A percentile compares a stretch with the other conserved stretches of the same genome.
Conservation (phyloP, 169 alveolate species). For the Sarcocystis neurona region DNA sequence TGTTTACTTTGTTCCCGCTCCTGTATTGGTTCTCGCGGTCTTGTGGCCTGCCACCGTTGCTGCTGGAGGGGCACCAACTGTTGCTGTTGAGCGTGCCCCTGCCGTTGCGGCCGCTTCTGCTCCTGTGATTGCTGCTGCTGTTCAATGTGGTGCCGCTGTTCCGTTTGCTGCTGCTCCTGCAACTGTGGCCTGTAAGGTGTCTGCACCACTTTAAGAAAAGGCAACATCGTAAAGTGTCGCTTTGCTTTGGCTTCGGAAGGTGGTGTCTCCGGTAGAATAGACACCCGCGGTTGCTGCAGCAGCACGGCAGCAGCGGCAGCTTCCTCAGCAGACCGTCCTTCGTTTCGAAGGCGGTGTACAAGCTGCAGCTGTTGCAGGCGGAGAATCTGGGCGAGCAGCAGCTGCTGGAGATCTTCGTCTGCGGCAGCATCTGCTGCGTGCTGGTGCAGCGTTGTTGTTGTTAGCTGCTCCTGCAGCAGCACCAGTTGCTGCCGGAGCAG, state of each 20-base stretch:
- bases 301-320: neutral
- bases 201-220: neutral
- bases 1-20: neutral
- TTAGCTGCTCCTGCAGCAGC: neutral
- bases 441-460: neutral
- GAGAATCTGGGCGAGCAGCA: neutral
- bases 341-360: neutral
- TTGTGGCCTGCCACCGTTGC: neutral
- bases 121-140: neutral
- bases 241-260: no score
- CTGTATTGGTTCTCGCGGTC: neutral
- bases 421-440: neutral
- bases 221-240: no score
- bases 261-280: no score
- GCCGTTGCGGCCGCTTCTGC: neutral
- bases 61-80: neutral
- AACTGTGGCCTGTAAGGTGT: neutral
- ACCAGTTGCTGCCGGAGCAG: neutral
- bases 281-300: neutral
- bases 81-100: neutral
- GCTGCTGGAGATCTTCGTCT: neutral
- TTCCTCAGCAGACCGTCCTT: neutral
- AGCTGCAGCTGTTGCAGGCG: slow-evolving; percentile 21
- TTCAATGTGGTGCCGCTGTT: neutral
- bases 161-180: neutral